A percentile compares a stretch with the other conserved stretches of the same genome.
These are phyloP conservation scores for Pestalotiopsis sp. DNA, from an alignment of 2,329 filamentous ascomycete species.

Conservation along the genomic window DNA sequence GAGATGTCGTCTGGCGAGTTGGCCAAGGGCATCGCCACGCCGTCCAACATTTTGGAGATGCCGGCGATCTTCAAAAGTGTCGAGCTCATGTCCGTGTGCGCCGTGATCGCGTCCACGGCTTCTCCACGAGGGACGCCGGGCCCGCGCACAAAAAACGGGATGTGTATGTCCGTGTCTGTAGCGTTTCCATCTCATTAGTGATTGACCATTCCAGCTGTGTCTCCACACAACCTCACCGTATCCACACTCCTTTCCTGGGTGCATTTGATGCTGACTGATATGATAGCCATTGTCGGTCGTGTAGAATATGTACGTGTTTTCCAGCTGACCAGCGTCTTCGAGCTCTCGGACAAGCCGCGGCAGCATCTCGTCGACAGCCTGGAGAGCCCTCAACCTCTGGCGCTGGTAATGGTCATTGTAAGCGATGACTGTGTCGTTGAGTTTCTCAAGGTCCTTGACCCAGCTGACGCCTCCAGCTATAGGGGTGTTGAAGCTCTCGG, in stretches of 20 bases:
- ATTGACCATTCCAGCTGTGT: too few species aligned
- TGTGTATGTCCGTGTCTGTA: slow-evolving; percentile 61
- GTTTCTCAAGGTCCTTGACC: not conserved
- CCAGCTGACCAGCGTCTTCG: slow-evolving; percentile 54
- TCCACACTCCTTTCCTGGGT: slow-evolving; percentile 59
- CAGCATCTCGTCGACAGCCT: slow-evolving; percentile 57
- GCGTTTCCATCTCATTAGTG: not conserved
- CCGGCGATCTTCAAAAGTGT: slow-evolving; percentile 49
- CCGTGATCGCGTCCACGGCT: slow-evolving; percentile 48
- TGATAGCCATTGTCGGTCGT: slow-evolving; percentile 63
- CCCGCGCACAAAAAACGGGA: slow-evolving; percentile 63
- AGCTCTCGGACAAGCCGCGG: slow-evolving; percentile 45
- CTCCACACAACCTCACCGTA: not conserved
- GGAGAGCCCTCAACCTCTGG: slow-evolving; percentile 48
- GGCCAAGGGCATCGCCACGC: slow-evolving; percentile 45
- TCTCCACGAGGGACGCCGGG: slow-evolving; percentile 51
- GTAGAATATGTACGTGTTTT: slow-evolving; percentile 61
- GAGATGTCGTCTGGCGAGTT: slow-evolving; percentile 14
- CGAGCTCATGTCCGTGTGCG: slow-evolving; percentile 58
- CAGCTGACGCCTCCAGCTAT: not conserved
- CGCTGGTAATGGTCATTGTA: slow-evolving; percentile 57
- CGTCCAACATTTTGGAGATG: slow-evolving; percentile 50
- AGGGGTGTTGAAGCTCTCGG: slow-evolving; percentile 61
- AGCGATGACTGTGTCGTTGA: slow-evolving; percentile 45
- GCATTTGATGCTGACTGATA: slow-evolving; percentile 59